Evolutionary conservation across 2,329 filamentous ascomycete genomes (phyloP).

Genomic region (Arthrobotrys conoides): DNA sequence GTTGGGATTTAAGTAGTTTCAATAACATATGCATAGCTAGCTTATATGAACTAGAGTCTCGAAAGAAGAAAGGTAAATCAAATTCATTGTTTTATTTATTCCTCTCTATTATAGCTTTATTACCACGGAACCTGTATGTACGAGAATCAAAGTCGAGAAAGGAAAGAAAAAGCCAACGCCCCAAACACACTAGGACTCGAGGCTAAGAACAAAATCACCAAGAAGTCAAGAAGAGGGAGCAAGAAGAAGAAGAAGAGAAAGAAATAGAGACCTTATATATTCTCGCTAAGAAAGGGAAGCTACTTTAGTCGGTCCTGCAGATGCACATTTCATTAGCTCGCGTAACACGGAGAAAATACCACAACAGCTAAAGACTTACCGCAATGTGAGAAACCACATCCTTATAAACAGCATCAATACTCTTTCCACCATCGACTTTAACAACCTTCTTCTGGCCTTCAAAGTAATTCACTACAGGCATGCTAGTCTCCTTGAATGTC

Average conservation of each 20-base stretch:
- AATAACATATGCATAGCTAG: too few species aligned
- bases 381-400: constrained; percentile 49
- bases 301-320: constrained; percentile 51
- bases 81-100: neutral
- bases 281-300: constrained; percentile 1
- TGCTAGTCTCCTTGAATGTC: constrained; percentile 94
- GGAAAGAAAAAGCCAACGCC: neutral
- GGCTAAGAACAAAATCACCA: constrained; percentile 7
- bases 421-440: constrained; percentile 74
- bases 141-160: constrained; percentile 37
- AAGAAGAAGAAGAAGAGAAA: neutral
- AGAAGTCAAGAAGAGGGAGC: neutral
- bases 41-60: too few species aligned
- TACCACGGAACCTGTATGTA: constrained; percentile 51
- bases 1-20: too few species aligned
- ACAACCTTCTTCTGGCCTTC: constrained; percentile 82
- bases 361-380: constrained; percentile 29
- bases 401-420: constrained; percentile 50
- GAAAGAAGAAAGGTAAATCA: neutral
- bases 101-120: constrained; percentile 44
- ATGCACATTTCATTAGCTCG: constrained; percentile 15
- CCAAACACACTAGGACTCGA: constrained; percentile 1
- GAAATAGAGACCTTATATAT: too few species aligned
- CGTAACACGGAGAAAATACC: neutral
- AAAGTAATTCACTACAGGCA: constrained; percentile 94